phyloP scores from a whole-genome alignment of 129 eudicot species.

The carrot (Daucus carota) region DNA sequence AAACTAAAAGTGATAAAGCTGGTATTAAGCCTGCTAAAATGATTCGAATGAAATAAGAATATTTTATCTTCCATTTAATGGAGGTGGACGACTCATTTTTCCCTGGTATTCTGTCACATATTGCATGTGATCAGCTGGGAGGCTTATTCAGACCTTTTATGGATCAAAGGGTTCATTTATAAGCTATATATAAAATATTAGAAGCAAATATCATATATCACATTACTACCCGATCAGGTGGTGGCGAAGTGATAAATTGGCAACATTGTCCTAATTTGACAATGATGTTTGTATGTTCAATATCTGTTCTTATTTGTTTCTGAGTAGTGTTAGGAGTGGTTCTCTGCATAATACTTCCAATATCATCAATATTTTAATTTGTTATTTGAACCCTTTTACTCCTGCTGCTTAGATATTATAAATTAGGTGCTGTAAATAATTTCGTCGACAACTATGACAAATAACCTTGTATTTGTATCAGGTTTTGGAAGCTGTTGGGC shows the following conservation, averaged over 20 bases:
- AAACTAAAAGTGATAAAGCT: not conserved
- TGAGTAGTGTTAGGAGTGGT: not conserved
- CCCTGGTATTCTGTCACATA: not conserved
- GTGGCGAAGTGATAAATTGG: not conserved
- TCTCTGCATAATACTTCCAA: not conserved
- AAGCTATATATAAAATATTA: not conserved
- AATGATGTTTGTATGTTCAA: not conserved
- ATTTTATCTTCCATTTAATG: not conserved
- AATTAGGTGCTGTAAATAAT: not conserved
- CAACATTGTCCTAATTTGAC: not conserved
- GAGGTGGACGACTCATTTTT: not conserved
- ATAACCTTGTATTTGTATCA: slow-evolving; percentile 17
- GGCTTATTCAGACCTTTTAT: not conserved
- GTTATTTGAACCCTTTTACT: not conserved
- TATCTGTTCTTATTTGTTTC: not conserved
- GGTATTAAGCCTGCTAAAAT: not conserved
- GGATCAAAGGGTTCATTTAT: not conserved
- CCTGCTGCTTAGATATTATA: not conserved
- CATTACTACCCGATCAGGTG: not conserved
- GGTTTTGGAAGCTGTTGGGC: slow-evolving; percentile 99
- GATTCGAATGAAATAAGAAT: not conserved
- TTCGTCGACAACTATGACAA: not conserved
- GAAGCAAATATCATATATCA: not conserved
- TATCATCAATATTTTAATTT: not conserved
- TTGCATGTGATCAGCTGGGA: not conserved